These are phyloP conservation scores for Triadica sebifera DNA, from an alignment of 345 rosid genomes.

Conservation along the genomic window DNA sequence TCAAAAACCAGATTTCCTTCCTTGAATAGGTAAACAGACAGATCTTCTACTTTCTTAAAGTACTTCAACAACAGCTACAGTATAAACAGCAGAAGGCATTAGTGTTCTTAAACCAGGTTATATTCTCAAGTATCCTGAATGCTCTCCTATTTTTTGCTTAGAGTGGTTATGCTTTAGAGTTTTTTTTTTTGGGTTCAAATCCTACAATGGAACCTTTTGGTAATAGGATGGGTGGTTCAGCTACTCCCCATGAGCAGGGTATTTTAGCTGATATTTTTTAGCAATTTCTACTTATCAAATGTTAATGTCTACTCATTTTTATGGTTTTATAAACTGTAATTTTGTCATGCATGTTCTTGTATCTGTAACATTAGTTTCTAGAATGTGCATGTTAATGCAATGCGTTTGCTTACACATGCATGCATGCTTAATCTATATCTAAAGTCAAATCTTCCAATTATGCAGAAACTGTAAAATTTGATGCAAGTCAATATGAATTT, in stretches of 20 bases:
- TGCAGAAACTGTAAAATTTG: conserved; percentile 7
- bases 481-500: conserved; percentile 14
- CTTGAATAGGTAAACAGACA: neutral
- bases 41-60: neutral
- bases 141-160: neutral
- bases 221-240: neutral
- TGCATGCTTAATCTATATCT: neutral
- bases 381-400: neutral
- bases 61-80: neutral
- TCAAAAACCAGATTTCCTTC: conserved; percentile 7
- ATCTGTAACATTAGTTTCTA: neutral
- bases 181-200: neutral
- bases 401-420: neutral
- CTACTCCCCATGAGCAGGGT: neutral
- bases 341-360: too few species aligned
- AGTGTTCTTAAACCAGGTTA: neutral
- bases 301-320: too few species aligned
- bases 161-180: neutral
- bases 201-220: neutral
- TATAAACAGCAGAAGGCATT: neutral
- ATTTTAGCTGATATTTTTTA: neutral
- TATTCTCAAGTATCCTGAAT: neutral
- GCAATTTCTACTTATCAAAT: neutral
- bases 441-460: neutral
- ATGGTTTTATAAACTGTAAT: too few species aligned